Conservation (phyloP, 306 rosid genomes). For the Spatholobus suberectus region DNA sequence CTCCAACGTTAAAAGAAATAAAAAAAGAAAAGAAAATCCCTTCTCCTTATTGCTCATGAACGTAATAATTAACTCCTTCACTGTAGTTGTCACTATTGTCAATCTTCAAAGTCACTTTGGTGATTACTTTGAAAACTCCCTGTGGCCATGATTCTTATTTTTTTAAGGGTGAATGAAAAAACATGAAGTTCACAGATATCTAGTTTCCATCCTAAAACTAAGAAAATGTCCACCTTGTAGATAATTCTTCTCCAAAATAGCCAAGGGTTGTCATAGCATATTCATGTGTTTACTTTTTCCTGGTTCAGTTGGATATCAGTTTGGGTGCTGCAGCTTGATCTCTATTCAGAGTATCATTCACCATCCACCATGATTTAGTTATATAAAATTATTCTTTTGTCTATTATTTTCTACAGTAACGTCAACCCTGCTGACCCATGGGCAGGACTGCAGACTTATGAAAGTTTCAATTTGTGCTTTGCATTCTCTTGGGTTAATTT, state of each 20-base stretch:
- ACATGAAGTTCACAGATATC: neutral
- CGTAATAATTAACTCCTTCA: neutral
- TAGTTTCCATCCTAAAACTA: neutral
- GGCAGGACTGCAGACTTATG: neutral
- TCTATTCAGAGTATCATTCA: neutral
- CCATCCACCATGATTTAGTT: conserved; percentile 5
- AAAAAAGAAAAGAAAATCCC: neutral
- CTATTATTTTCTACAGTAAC: neutral
- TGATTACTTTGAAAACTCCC: neutral
- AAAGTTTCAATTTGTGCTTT: conserved; percentile 18
- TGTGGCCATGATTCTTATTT: neutral
- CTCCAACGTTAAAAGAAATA: neutral
- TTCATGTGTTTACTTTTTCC: conserved; percentile 4
- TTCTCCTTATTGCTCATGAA: neutral
- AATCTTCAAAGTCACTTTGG: neutral
- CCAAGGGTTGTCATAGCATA: neutral
- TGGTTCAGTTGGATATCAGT: neutral
- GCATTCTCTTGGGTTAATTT: conserved; percentile 5
- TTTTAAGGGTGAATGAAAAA: neutral
- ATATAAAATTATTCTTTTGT: neutral
- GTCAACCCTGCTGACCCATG: neutral
- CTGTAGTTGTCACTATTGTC: neutral
- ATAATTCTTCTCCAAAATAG: neutral
- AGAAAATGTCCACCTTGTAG: conserved; percentile 21
- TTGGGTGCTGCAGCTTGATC: neutral